phyloP scores from a whole-genome alignment of 73 alveolate genomes.

The Stentor coeruleus region DNA sequence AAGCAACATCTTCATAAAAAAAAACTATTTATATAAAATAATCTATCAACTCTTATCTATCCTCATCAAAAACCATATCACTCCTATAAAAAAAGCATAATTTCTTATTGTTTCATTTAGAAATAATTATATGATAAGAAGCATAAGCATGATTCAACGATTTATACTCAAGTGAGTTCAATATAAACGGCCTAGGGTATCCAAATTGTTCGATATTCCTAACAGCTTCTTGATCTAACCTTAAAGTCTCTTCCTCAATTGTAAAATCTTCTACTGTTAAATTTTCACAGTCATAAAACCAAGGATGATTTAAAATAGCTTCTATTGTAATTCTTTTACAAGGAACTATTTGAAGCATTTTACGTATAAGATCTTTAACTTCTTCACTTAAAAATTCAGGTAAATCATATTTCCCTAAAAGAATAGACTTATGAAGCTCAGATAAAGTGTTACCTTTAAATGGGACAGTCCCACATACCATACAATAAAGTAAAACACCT shows the following conservation, averaged over 20 bases:
- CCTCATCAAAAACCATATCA: too few relatives aligned
- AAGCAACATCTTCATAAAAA: too few relatives aligned
- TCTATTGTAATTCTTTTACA: slow-evolving; percentile 36
- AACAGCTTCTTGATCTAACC: slow-evolving; percentile 42
- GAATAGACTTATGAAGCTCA: slow-evolving; percentile 66
- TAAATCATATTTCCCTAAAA: slow-evolving; percentile 56
- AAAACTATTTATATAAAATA: too few relatives aligned
- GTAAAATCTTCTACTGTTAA: neutral
- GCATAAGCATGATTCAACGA: slow-evolving; percentile 18
- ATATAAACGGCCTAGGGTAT: slow-evolving; percentile 29
- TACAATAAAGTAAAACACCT: slow-evolving; percentile 77
- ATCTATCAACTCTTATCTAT: too few relatives aligned
- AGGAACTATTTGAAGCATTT: slow-evolving; percentile 34
- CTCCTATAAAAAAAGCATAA: too few relatives aligned
- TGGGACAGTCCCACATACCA: slow-evolving; percentile 94
- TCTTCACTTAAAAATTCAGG: slow-evolving; percentile 37
- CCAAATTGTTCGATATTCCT: slow-evolving; percentile 38
- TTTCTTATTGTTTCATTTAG: too few relatives aligned
- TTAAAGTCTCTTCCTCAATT: neutral
- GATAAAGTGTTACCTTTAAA: slow-evolving; percentile 88
- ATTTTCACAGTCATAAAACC: slow-evolving; percentile 27
- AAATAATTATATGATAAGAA: neutral
- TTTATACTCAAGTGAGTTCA: neutral
- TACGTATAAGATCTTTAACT: slow-evolving; percentile 31
- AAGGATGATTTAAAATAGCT: slow-evolving; percentile 35